These are phyloP conservation scores for Colletotrichum falcatum DNA, from an alignment of 2,329 filamentous ascomycete species.

Conservation along the genomic window DNA sequence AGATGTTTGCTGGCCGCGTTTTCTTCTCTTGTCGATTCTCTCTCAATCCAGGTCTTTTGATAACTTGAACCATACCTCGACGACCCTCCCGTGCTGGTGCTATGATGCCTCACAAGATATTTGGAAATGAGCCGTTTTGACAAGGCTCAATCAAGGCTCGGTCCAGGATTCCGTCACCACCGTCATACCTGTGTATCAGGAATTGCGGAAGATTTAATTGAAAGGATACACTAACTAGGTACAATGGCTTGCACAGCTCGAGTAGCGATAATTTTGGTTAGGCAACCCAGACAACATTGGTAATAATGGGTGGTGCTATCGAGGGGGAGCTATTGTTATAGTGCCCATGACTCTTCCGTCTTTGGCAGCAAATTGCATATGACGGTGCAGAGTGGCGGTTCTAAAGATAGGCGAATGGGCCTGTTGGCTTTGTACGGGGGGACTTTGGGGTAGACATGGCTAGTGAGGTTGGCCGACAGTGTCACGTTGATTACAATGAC, in stretches of 20 bases:
- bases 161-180: slow-evolving; percentile 22
- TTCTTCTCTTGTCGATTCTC: slow-evolving; percentile 41
- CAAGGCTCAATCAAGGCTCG: slow-evolving; percentile 1
- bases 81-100: background rate
- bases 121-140: background rate
- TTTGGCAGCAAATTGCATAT: slow-evolving; percentile 7
- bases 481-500: slow-evolving; percentile 30
- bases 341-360: background rate
- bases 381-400: slow-evolving; percentile 3
- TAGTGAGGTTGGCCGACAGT: slow-evolving; percentile 26
- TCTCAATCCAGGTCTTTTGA: slow-evolving; percentile 42
- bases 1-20: slow-evolving; percentile 45
- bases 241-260: slow-evolving; percentile 11
- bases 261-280: background rate
- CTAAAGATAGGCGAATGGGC: slow-evolving; percentile 26
- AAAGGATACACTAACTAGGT: slow-evolving; percentile 8
- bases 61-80: slow-evolving; percentile 17
- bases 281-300: slow-evolving; percentile 26
- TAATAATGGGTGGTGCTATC: slow-evolving; percentile 13
- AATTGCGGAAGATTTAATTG: slow-evolving; percentile 17
- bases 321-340: background rate
- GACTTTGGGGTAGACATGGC: slow-evolving; percentile 17
- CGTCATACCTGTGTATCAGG: slow-evolving; percentile 30
- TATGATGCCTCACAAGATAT: background rate
- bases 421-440: background rate